Percentiles rank a stretch among this genome's conserved stretches.
These are phyloP conservation scores for Colletotrichum costaricense DNA, from an alignment of 2,329 filamentous ascomycete species.

Conservation along the genomic window DNA sequence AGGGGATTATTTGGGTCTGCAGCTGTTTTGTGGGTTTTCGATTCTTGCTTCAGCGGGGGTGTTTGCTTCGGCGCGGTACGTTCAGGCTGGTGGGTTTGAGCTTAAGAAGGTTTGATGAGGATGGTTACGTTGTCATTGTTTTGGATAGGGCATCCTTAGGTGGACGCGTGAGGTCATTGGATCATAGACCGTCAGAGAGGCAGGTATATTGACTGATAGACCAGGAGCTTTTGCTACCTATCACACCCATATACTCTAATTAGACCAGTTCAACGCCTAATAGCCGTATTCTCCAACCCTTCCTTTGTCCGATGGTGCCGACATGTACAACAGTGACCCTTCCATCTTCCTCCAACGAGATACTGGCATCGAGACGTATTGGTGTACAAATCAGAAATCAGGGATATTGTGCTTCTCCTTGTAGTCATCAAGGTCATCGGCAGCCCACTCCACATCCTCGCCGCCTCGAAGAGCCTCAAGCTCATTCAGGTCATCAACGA, in stretches of 20 bases:
- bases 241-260: background rate
- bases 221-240: background rate
- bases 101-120: conserved; percentile 44
- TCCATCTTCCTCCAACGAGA: too few species aligned
- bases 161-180: background rate
- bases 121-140: background rate
- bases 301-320: too few species aligned
- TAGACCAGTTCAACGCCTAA: background rate
- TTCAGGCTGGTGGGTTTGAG: conserved; percentile 49
- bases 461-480: too few species aligned
- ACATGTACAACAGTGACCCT: too few species aligned
- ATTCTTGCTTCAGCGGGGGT: conserved; percentile 45
- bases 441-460: too few species aligned
- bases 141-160: background rate
- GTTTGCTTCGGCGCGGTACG: conserved; percentile 45
- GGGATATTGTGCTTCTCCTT: too few species aligned
- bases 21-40: conserved; percentile 72
- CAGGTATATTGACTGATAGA: background rate
- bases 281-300: too few species aligned
- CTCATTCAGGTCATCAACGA: too few species aligned
- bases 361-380: too few species aligned
- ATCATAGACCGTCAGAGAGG: background rate
- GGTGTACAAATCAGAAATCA: too few species aligned
- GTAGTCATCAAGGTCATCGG: too few species aligned
- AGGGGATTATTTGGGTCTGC: conserved; percentile 68